Conservation (phyloP, 78 protist species). For the Dictyostelium capitatum region DNA sequence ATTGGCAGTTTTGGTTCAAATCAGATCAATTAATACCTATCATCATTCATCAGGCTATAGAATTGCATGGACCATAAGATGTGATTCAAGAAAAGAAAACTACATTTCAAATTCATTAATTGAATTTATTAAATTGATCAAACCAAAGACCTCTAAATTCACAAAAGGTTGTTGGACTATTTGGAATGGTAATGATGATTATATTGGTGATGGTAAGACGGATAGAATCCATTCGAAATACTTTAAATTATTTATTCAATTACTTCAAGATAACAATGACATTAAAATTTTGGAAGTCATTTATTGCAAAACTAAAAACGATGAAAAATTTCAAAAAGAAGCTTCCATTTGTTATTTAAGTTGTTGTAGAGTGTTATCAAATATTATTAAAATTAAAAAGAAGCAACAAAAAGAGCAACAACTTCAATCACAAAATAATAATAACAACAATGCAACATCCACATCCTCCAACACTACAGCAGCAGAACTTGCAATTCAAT, state of each 20-base stretch:
- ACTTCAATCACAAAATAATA: background rate
- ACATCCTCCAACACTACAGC: background rate
- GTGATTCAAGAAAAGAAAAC: constrained; percentile 1
- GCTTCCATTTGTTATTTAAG: constrained; percentile 7
- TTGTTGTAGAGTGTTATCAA: constrained; percentile 12
- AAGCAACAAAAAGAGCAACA: background rate
- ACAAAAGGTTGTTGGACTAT: constrained; percentile 33
- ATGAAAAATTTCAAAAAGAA: constrained; percentile 6
- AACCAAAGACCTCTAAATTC: constrained; percentile 46
- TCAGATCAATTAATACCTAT: constrained; percentile 6
- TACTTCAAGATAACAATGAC: constrained; percentile 47
- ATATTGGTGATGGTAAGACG: constrained; percentile 61
- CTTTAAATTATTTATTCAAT: constrained; percentile 25
- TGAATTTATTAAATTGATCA: constrained; percentile 35
- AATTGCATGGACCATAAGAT: constrained; percentile 53
- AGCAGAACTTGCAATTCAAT: no score
- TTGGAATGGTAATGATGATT: constrained; percentile 66
- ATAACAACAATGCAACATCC: background rate
- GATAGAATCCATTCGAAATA: constrained; percentile 47
- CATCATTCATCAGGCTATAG: constrained; percentile 53
- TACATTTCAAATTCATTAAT: background rate
- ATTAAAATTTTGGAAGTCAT: constrained; percentile 39
- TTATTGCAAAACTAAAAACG: constrained; percentile 28
- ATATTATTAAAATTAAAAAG: background rate
- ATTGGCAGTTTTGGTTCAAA: constrained; percentile 6